phyloP scores from a whole-genome alignment of 176 grass and related monocot genomes.

The Saccharum officinarum region DNA sequence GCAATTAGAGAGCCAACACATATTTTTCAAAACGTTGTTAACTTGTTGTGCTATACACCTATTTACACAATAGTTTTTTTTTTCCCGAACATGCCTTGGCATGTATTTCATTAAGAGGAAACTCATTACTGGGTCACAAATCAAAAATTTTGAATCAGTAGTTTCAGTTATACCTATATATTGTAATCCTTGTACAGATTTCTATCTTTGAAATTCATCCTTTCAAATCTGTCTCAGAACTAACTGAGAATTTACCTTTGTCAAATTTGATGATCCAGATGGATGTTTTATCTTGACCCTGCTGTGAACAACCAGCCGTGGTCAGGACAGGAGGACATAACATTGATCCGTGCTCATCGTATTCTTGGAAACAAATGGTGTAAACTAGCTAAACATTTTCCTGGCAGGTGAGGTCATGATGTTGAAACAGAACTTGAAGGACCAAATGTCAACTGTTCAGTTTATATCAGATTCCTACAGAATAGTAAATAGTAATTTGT shows the following conservation, averaged over 20 bases:
- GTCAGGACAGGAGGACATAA: conserved; percentile 53
- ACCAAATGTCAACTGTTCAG: neutral
- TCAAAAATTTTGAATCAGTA: neutral
- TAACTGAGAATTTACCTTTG: neutral
- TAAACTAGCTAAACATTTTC: conserved; percentile 48
- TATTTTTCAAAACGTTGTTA: neutral
- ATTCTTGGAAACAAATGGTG: conserved; percentile 58
- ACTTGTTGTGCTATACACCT: neutral
- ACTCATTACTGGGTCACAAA: neutral
- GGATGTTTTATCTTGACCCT: conserved; percentile 43
- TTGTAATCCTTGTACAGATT: neutral
- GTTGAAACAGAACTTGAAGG: neutral
- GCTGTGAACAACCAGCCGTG: conserved; percentile 55
- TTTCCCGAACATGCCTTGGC: neutral
- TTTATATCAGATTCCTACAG: neutral
- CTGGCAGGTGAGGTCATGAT: conserved; percentile 54
- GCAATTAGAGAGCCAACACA: neutral
- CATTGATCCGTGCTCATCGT: conserved; percentile 56
- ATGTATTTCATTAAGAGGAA: neutral
- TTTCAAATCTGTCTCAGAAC: neutral
- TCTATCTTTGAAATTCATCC: neutral
- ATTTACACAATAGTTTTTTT: neutral
- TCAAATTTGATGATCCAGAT: conserved; percentile 31
- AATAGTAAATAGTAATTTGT: neutral
- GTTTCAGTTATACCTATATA: conserved; percentile 1